A percentile compares a stretch with the other conserved stretches of the same genome.
Evolutionary conservation across 768 basidiomycete genomes (phyloP).

Genomic region (Termitomyces bulborhizus): DNA sequence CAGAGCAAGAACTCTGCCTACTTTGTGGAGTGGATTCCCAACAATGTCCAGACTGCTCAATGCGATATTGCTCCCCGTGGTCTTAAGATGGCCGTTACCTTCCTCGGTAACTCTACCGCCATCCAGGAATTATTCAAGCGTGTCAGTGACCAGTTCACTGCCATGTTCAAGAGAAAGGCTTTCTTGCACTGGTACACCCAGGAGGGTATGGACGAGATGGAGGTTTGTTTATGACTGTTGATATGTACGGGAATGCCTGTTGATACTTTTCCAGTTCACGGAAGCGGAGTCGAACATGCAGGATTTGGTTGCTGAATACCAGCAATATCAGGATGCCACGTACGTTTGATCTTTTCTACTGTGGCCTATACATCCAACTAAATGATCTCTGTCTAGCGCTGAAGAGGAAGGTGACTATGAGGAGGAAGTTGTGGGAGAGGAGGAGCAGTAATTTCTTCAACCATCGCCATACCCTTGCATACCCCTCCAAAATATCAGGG

Average conservation of each 20-base stretch:
- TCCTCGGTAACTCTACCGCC: constrained; percentile 95
- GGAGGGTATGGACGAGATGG: constrained; percentile 99
- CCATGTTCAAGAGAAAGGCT: constrained; percentile 99
- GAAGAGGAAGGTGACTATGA: constrained; percentile 90
- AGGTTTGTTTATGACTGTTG: constrained; percentile 33
- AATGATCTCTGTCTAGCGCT: constrained; percentile 39
- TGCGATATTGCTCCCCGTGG: constrained; percentile 97
- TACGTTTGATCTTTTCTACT: constrained; percentile 33
- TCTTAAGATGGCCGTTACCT: constrained; percentile 95
- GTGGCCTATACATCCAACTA: neutral
- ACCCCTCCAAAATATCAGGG: constrained; percentile 14
- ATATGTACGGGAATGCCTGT: neutral
- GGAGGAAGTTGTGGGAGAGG: constrained; percentile 62
- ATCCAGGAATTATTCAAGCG: constrained; percentile 99
- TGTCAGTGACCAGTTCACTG: constrained; percentile 96
- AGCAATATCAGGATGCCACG: constrained; percentile 94
- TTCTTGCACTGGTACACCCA: constrained; percentile 99
- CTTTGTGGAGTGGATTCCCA: constrained; percentile 99
- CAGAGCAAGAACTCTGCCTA: constrained; percentile 97
- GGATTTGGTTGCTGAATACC: constrained; percentile 96
- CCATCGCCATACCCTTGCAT: constrained; percentile 17
- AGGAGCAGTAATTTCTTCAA: constrained; percentile 33
- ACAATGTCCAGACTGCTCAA: constrained; percentile 96
- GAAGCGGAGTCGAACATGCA: constrained; percentile 99
- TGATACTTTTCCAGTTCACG: constrained; percentile 56